Base-by-base conservation (phyloP, 2,329 filamentous ascomycete genomes). In the Fusarium armeniacum region DNA sequence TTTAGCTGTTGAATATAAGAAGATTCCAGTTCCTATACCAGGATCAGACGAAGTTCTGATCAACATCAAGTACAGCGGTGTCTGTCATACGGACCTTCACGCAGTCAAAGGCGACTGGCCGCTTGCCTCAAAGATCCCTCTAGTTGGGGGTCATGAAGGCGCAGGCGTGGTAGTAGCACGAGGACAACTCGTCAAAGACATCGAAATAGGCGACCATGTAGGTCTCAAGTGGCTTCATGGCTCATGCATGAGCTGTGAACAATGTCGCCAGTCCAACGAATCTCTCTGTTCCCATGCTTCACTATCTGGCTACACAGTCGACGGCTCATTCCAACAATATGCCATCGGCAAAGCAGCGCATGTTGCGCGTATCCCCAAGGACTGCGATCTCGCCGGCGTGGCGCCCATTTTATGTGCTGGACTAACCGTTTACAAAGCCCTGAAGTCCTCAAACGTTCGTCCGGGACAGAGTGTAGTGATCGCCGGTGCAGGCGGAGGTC, bases 221-320 rank as follows among this genome's bases (percentile, higher is more conserved):
- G 94, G 94, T 77, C 87, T 97, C 79, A 97, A 92, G 83, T 97
- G 93, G 93, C 84, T 97, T 72, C 94, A 97, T 78, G 91, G 92
- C 63, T 90, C 91, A 18, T 97, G 94, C 79, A 84, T 96, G 66
- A 80, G 85, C 61, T 97, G 94, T 81, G 86, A 89, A 69, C 96
- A 92, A 85, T 97, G 94, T 83, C 89, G 90, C 75, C 86, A 90
- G 71, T 81, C 87, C 32, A 91, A 97, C 74, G 94, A 97, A 81
- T 91, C 93, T 1, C 89, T 97, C 3, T 97, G 94, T 82, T 80
- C 87, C 4, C 82, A 91, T 44, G 89, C 91, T 5, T 82, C 86
- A 16, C 87, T 97, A 16, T 96, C 93, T 0, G 94, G 94, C 43
- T 97, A 96, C 84, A 96, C 93, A 1, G 93, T 97, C 74, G 92